phyloP scores from a whole-genome alignment of 495 filamentous ascomycete genomes.

The Beverwykella pulmonaria region DNA sequence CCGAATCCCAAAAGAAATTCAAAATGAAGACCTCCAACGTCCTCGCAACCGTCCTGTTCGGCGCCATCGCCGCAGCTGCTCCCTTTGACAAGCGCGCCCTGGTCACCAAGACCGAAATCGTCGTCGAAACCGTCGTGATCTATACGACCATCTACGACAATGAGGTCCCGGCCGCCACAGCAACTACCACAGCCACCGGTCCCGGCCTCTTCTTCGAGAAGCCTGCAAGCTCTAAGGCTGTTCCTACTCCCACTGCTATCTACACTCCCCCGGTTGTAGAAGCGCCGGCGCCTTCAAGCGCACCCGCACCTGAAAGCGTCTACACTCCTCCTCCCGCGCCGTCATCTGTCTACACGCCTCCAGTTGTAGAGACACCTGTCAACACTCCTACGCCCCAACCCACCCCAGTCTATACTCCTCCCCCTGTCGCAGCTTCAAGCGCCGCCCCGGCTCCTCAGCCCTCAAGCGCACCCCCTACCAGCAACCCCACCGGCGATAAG shows the following conservation, averaged over 20 bases:
- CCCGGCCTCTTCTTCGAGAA: slow-evolving; percentile 31
- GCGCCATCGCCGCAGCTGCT: slow-evolving; percentile 23
- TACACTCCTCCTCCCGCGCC: slow-evolving; percentile 9
- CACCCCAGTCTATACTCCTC: not conserved
- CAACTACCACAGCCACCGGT: slow-evolving; percentile 4
- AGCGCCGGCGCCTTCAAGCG: not conserved
- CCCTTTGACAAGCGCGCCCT: slow-evolving; percentile 29
- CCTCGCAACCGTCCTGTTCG: slow-evolving; percentile 28
- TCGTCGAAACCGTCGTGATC: slow-evolving; percentile 29
- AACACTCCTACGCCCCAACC: not conserved
- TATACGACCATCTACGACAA: slow-evolving; percentile 27
- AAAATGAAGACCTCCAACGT: slow-evolving; percentile 36
- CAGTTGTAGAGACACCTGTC: too few species aligned
- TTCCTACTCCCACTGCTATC: slow-evolving; percentile 2
- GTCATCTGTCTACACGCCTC: not conserved
- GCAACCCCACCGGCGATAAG: not conserved
- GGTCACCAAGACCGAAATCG: slow-evolving; percentile 28
- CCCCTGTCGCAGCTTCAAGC: slow-evolving; percentile 10
- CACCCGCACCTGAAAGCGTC: slow-evolving; percentile 7
- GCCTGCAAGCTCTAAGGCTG: not conserved
- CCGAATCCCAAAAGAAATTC: slow-evolving; percentile 5
- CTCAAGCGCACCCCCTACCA: not conserved
- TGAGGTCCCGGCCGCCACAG: slow-evolving; percentile 1
- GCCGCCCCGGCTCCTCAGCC: not conserved
- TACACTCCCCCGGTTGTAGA: slow-evolving; percentile 4